A percentile compares a stretch with the other conserved stretches of the same genome.
Conservation (phyloP, 2,329 filamentous ascomycete species). For the Aspergillus ruber region DNA sequence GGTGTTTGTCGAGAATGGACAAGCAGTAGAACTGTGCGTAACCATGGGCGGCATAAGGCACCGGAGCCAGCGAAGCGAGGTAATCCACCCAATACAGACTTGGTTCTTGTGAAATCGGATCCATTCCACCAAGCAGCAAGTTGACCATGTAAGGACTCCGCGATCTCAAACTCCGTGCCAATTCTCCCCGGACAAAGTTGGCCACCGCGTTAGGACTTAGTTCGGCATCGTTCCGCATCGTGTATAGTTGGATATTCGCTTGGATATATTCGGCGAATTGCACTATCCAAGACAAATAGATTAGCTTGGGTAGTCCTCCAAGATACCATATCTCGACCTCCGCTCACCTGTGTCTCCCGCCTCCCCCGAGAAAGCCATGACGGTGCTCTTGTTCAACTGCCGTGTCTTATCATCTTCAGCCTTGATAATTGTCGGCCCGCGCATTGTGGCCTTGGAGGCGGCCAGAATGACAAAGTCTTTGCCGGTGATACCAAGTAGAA, state of each 20-base stretch:
- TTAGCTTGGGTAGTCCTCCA: slow-evolving; percentile 7
- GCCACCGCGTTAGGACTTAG: slow-evolving; percentile 83
- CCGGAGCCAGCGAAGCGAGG: slow-evolving; percentile 75
- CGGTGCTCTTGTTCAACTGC: slow-evolving; percentile 81
- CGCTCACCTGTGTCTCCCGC: slow-evolving; percentile 81
- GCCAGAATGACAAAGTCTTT: slow-evolving; percentile 99
- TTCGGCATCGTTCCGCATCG: slow-evolving; percentile 94
- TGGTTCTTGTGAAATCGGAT: slow-evolving; percentile 85
- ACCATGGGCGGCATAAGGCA: slow-evolving; percentile 94
- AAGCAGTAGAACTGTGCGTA: slow-evolving; percentile 99
- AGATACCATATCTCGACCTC: background rate
- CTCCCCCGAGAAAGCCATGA: slow-evolving; percentile 94
- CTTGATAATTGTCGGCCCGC: slow-evolving; percentile 93
- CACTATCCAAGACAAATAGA: slow-evolving; percentile 47
- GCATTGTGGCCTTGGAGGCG: slow-evolving; percentile 96
- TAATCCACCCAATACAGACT: slow-evolving; percentile 97
- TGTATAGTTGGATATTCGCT: slow-evolving; percentile 96
- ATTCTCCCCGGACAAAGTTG: slow-evolving; percentile 87
- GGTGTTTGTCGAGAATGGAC: slow-evolving; percentile 96
- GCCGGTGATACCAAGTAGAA: slow-evolving; percentile 94
- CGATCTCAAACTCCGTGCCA: slow-evolving; percentile 83
- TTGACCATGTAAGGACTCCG: slow-evolving; percentile 96
- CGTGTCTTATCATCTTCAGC: slow-evolving; percentile 94
- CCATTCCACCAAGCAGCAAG: slow-evolving; percentile 86
- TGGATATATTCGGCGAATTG: slow-evolving; percentile 99